Percentiles rank a stretch among this genome's conserved stretches.
These are phyloP conservation scores for Fomitopsis schrenkii DNA, from an alignment of 1,284 basidiomycete genomes.

Conservation along the genomic window DNA sequence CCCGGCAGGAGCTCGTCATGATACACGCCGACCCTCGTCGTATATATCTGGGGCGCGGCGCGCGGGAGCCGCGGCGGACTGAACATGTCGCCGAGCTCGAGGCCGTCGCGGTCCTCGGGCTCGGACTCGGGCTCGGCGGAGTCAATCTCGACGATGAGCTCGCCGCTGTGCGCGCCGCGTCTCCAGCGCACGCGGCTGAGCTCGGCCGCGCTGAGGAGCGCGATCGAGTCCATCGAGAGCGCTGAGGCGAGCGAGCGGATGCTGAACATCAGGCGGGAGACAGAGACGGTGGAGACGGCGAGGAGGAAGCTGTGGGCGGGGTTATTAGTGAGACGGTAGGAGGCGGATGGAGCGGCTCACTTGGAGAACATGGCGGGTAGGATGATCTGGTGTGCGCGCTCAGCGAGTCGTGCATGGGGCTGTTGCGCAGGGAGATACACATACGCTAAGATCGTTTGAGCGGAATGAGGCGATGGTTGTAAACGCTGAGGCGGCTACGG, in stretches of 20 bases:
- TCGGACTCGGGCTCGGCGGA: slow-evolving; percentile 10
- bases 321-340: neutral
- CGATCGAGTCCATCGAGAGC: slow-evolving; percentile 21
- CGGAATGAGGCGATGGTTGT: slow-evolving; percentile 13
- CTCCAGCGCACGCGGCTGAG: slow-evolving; percentile 26
- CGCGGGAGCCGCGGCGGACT: neutral
- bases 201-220: slow-evolving; percentile 29
- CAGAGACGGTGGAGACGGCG: slow-evolving; percentile 19
- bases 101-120: slow-evolving; percentile 9
- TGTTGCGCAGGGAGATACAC: neutral
- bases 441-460: slow-evolving; percentile 11
- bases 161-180: slow-evolving; percentile 16
- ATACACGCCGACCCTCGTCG: slow-evolving; percentile 17
- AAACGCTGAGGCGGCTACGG: slow-evolving; percentile 14
- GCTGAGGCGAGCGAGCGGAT: slow-evolving; percentile 27
- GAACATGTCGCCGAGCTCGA: slow-evolving; percentile 9
- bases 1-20: slow-evolving; percentile 14
- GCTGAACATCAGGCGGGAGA: slow-evolving; percentile 29
- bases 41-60: slow-evolving; percentile 6
- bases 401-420: neutral
- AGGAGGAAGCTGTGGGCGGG: slow-evolving; percentile 18
- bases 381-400: slow-evolving; percentile 11
- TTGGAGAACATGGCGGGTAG: slow-evolving; percentile 22
- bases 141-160: slow-evolving; percentile 26
- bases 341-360: slow-evolving; percentile 6